A percentile compares a stretch with the other conserved stretches of the same genome.
Conservation (phyloP, 768 basidiomycete species). For the Tricholoma sp. region DNA sequence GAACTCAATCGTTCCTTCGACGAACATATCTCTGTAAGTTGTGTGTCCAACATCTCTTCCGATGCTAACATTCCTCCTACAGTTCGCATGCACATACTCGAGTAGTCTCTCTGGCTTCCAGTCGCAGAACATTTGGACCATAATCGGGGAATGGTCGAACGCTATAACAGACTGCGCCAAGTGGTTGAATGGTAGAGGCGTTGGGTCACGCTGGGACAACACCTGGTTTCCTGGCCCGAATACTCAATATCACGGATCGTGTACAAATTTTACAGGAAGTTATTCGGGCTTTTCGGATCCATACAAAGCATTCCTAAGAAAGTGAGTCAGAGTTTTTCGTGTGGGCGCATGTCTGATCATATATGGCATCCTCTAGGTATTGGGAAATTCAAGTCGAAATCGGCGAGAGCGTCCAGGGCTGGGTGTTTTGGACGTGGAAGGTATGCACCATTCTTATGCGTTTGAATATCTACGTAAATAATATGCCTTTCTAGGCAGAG, state of each 20-base stretch:
- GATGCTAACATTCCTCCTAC: not conserved
- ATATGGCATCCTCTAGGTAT: constrained; percentile 36
- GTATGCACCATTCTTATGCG: constrained; percentile 26
- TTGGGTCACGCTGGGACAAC: constrained; percentile 68
- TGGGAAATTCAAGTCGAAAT: constrained; percentile 78
- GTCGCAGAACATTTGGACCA: constrained; percentile 59
- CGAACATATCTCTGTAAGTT: constrained; percentile 50
- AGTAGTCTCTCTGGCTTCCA: constrained; percentile 42
- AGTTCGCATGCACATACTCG: constrained; percentile 53
- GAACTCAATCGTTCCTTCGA: constrained; percentile 50
- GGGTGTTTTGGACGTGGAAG: constrained; percentile 82
- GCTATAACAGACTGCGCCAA: constrained; percentile 69
- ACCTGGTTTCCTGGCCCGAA: constrained; percentile 38
- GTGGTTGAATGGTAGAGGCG: constrained; percentile 76
- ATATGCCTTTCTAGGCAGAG: constrained; percentile 39
- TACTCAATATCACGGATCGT: constrained; percentile 51
- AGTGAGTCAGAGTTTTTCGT: constrained; percentile 35
- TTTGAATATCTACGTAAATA: not conserved
- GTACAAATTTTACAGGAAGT: constrained; percentile 57
- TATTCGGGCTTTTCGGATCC: constrained; percentile 50
- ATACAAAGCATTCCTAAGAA: constrained; percentile 58
- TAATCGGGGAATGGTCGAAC: constrained; percentile 78
- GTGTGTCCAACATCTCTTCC: not conserved
- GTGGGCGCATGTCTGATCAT: not conserved
- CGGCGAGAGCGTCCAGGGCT: constrained; percentile 66